These are phyloP conservation scores for Lasiosphaeris hirsuta DNA, from an alignment of 495 filamentous ascomycete species.

Conservation along the genomic window DNA sequence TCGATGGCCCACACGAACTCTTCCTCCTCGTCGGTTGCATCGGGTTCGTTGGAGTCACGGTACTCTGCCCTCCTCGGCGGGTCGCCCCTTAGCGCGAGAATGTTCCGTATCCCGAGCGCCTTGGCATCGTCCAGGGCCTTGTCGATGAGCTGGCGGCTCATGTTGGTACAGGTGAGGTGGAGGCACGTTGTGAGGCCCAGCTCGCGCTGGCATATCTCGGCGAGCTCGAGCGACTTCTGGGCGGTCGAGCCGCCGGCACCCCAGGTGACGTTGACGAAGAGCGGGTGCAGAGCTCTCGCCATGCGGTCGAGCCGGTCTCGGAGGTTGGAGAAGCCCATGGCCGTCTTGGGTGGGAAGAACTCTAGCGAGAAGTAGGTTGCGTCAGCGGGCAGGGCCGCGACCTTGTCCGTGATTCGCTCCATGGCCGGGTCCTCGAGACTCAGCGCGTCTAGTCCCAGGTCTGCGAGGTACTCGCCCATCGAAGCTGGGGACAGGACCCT, in stretches of 20 bases:
- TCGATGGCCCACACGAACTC: constrained; percentile 90
- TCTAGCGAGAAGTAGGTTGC: constrained; percentile 92
- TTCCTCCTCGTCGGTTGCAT: constrained; percentile 51
- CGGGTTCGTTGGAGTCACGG: constrained; percentile 52
- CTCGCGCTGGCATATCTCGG: constrained; percentile 91
- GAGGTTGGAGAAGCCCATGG: constrained; percentile 90
- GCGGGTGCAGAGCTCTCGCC: constrained; percentile 80
- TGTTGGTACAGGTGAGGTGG: constrained; percentile 97
- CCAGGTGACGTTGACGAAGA: constrained; percentile 98
- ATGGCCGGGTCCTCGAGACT: constrained; percentile 41
- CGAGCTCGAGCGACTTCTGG: constrained; percentile 84
- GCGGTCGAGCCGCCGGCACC: constrained; percentile 92
- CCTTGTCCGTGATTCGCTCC: constrained; percentile 96
- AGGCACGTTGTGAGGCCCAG: constrained; percentile 91
- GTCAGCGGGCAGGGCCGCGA: constrained; percentile 79
- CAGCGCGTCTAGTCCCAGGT: constrained; percentile 20
- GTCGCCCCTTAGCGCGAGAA: constrained; percentile 91
- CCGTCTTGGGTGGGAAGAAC: constrained; percentile 97
- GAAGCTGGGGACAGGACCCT: not conserved
- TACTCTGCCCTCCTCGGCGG: constrained; percentile 90
- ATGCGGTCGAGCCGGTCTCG: constrained; percentile 92
- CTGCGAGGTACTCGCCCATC: constrained; percentile 23
- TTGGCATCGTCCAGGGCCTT: constrained; percentile 88
- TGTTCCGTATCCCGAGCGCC: constrained; percentile 88
- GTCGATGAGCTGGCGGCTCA: constrained; percentile 82